phyloP scores from a whole-genome alignment of 352 stramenopile genomes.

The Globisporangium irregulare region DNA sequence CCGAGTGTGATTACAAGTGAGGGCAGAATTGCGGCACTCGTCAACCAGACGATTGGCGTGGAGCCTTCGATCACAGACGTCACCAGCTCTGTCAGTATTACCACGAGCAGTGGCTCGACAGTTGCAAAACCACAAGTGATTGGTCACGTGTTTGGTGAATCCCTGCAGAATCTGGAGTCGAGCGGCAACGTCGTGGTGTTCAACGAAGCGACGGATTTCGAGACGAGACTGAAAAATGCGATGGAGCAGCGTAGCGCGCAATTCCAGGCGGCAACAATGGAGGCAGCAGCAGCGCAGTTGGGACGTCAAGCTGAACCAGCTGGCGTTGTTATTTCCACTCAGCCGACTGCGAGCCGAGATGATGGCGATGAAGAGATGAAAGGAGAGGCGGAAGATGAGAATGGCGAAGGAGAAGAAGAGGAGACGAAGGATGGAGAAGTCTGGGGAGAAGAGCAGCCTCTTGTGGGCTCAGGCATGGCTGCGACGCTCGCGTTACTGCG shows the following conservation, averaged over 20 bases:
- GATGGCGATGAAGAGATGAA: constrained; percentile 40
- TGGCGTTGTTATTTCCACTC: background rate
- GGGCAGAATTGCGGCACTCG: constrained; percentile 58
- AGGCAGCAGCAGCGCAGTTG: constrained; percentile 6
- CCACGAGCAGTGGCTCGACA: constrained; percentile 10
- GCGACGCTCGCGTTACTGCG: constrained; percentile 91
- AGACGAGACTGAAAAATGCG: constrained; percentile 66
- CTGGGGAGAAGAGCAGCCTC: constrained; percentile 83
- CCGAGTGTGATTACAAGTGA: constrained; percentile 30
- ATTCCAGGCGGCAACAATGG: constrained; percentile 34
- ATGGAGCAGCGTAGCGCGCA: constrained; percentile 69
- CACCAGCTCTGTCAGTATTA: background rate
- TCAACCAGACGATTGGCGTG: constrained; percentile 37
- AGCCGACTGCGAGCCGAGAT: background rate
- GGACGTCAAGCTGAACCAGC: background rate
- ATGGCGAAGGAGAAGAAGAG: constrained; percentile 42
- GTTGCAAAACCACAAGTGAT: background rate
- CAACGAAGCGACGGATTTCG: constrained; percentile 84
- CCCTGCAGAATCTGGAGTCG: constrained; percentile 24
- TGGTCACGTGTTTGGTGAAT: constrained; percentile 49
- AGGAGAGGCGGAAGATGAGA: constrained; percentile 24
- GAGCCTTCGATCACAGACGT: constrained; percentile 21
- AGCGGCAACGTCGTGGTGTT: constrained; percentile 66
- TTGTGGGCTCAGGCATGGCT: constrained; percentile 86
- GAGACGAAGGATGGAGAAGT: constrained; percentile 48